Percentiles rank a stretch among this genome's conserved stretches.
These are phyloP conservation scores for Teratosphaeria epicoccoides DNA, from an alignment of 2,329 filamentous ascomycete genomes.

Conservation along the genomic window DNA sequence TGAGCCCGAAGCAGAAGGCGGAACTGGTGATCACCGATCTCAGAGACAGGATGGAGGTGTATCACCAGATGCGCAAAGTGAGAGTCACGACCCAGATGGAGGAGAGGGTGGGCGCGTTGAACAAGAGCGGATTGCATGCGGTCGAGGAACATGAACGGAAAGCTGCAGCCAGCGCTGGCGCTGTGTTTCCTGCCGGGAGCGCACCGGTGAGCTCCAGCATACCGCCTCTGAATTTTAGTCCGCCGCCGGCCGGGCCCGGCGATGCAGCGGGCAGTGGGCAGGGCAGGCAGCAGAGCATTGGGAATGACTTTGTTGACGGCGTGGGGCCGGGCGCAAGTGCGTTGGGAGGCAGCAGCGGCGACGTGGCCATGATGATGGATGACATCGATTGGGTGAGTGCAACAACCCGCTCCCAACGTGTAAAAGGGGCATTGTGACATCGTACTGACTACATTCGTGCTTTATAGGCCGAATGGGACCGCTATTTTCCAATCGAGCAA, in stretches of 20 bases:
- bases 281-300: neutral
- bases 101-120: slow-evolving; percentile 13
- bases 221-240: slow-evolving; percentile 17
- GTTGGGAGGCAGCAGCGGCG: slow-evolving; percentile 4
- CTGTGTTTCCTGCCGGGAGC: neutral
- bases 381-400: slow-evolving; percentile 58
- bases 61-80: slow-evolving; percentile 47
- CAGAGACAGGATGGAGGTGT: slow-evolving; percentile 48
- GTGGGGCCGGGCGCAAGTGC: neutral
- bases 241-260: slow-evolving; percentile 10
- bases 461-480: slow-evolving; percentile 36
- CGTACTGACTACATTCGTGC: neutral
- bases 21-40: slow-evolving; percentile 53
- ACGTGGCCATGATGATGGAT: slow-evolving; percentile 30
- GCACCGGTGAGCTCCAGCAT: slow-evolving; percentile 1
- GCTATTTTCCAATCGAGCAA: slow-evolving; percentile 30
- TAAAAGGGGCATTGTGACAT: too few species aligned
- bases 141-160: neutral
- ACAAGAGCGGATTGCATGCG: neutral
- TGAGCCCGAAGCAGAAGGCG: slow-evolving; percentile 47
- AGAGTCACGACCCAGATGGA: slow-evolving; percentile 23
- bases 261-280: neutral
- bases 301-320: neutral
- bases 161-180: neutral
- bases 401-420: neutral